phyloP scores from a whole-genome alignment of 2,329 filamentous ascomycete genomes.

The Cladophialophora psammophila region DNA sequence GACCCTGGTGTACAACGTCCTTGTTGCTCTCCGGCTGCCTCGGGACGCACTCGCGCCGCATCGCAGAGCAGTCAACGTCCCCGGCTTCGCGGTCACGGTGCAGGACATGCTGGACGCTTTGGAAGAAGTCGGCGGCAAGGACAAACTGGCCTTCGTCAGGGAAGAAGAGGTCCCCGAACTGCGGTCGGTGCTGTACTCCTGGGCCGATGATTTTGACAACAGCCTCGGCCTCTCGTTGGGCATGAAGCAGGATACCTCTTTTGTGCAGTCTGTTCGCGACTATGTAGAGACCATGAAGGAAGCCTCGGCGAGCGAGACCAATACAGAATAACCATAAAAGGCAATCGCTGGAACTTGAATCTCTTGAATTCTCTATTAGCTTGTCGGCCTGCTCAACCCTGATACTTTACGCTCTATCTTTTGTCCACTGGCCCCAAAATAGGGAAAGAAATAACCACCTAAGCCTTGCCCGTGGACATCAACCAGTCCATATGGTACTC shows the following conservation, averaged over 20 bases:
- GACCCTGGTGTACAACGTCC: constrained; percentile 61
- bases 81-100: constrained; percentile 60
- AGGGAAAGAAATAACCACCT: background rate
- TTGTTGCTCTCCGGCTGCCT: constrained; percentile 55
- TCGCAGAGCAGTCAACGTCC: constrained; percentile 63
- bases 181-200: constrained; percentile 61
- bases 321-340: background rate
- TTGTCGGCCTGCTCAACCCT: no score
- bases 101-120: constrained; percentile 63
- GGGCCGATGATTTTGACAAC: constrained; percentile 63
- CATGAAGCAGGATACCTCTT: constrained; percentile 58
- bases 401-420: no score
- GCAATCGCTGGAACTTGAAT: background rate
- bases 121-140: constrained; percentile 60
- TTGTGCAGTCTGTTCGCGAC: constrained; percentile 62
- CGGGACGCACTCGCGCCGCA: constrained; percentile 48
- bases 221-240: constrained; percentile 59
- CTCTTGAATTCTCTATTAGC: background rate
- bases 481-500: constrained; percentile 64
- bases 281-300: constrained; percentile 51
- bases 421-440: no score
- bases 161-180: constrained; percentile 59
- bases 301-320: background rate
- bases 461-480: constrained; percentile 50
- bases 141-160: constrained; percentile 57